Conservation (phyloP, 305 asterid genomes). For the Petunia hybrid region DNA sequence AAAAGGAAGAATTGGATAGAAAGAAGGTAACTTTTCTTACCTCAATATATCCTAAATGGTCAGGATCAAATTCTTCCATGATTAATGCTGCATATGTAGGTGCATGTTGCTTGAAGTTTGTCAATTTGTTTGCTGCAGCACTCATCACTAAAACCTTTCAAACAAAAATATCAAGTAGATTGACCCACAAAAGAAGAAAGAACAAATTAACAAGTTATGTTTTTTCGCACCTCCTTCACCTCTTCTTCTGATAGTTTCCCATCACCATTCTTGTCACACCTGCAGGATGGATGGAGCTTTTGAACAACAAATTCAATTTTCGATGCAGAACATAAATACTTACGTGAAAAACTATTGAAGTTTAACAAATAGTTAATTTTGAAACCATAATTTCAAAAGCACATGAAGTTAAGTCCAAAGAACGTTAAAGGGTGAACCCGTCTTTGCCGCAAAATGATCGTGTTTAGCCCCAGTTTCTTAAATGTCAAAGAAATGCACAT, state of each 20-base stretch:
- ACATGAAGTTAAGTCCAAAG: neutral
- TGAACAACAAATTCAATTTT: neutral
- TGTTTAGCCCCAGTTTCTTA: neutral
- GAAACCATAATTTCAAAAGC: neutral
- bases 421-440: neutral
- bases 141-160: conserved; percentile 90
- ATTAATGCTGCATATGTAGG: conserved; percentile 72
- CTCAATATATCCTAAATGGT: conserved; percentile 84
- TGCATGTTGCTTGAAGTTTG: conserved; percentile 76
- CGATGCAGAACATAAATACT: neutral
- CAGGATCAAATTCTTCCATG: conserved; percentile 97
- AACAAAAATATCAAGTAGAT: conserved; percentile 30
- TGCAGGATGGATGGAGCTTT: conserved; percentile 34
- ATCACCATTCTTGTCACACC: conserved; percentile 99
- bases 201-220: conserved; percentile 5
- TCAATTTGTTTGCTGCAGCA: conserved; percentile 87
- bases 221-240: conserved; percentile 75
- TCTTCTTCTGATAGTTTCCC: conserved; percentile 92
- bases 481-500: neutral
- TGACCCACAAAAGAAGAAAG: conserved; percentile 19
- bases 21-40: conserved; percentile 40
- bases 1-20: neutral
- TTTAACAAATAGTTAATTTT: neutral
- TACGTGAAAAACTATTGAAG: neutral
- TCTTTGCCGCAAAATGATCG: neutral